Conservation (phyloP, 2,329 filamentous ascomycete genomes). For the Microdochium bolleyi region DNA sequence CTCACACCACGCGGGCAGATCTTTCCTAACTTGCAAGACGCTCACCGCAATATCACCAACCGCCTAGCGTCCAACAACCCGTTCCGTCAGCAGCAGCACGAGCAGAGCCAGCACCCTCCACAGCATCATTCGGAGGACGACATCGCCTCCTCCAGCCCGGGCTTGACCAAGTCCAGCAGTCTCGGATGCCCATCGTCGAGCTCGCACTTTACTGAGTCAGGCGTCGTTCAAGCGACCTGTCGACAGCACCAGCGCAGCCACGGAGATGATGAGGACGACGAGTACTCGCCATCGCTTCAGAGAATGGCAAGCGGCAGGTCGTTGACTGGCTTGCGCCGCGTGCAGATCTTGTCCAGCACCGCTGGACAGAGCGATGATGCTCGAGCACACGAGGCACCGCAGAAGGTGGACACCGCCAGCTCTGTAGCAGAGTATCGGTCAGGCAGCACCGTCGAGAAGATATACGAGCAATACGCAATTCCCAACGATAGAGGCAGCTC, state of each 20-base stretch:
- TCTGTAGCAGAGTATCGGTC: constrained; percentile 7
- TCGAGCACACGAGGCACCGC: not conserved
- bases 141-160: not conserved
- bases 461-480: constrained; percentile 20
- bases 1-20: constrained; percentile 21
- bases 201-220: not conserved
- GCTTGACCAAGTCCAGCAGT: not conserved
- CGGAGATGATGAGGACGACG: not conserved
- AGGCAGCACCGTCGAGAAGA: constrained; percentile 21
- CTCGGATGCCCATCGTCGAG: not conserved
- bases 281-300: not conserved
- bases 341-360: not conserved
- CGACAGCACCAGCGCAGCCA: not conserved
- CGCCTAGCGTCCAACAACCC: constrained; percentile 8
- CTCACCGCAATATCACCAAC: constrained; percentile 28
- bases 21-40: constrained; percentile 28
- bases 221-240: not conserved
- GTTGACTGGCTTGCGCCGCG: not conserved
- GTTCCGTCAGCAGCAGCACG: constrained; percentile 2
- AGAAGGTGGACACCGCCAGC: constrained; percentile 4
- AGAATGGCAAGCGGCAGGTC: not conserved
- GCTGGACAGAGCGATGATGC: not conserved
- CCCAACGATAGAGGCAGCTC: not conserved
- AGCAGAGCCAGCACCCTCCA: constrained; percentile 2
- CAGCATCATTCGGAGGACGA: constrained; percentile 2